These are phyloP conservation scores for Penicillium sp. DNA, from an alignment of 2,329 filamentous ascomycete genomes.

Conservation along the genomic window DNA sequence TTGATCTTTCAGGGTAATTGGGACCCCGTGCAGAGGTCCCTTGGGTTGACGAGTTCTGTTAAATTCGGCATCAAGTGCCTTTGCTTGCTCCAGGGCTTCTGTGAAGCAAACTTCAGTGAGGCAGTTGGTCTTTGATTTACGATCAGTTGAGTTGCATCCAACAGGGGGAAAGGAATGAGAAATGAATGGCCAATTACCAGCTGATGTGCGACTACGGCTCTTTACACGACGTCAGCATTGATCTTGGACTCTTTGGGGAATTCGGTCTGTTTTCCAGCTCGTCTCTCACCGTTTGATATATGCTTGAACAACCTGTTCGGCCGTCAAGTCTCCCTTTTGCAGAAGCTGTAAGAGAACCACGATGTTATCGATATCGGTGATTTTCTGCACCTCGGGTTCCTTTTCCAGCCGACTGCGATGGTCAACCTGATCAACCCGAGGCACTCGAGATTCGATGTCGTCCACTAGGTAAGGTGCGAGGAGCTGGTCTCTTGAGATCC, in stretches of 20 bases:
- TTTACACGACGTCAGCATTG: constrained; percentile 3
- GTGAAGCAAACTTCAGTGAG: constrained; percentile 43
- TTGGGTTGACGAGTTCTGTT: constrained; percentile 44
- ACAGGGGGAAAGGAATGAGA: background rate
- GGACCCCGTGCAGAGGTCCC: constrained; percentile 59
- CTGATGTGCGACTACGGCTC: constrained; percentile 37
- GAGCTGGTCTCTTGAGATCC: constrained; percentile 27
- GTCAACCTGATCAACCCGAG: constrained; percentile 27
- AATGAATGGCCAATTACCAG: constrained; percentile 16
- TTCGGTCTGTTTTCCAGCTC: too few relatives aligned
- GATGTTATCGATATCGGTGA: constrained; percentile 38
- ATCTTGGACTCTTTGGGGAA: too few relatives aligned
- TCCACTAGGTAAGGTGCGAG: constrained; percentile 33
- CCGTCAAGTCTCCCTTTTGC: constrained; percentile 29
- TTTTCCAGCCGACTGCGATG: constrained; percentile 28
- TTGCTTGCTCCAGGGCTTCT: constrained; percentile 38
- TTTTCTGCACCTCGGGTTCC: constrained; percentile 28
- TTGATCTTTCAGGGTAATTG: constrained; percentile 64
- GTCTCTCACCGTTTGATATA: constrained; percentile 40
- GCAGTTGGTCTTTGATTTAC: constrained; percentile 39
- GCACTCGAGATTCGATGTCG: constrained; percentile 30
- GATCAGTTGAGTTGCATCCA: background rate
- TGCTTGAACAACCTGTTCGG: constrained; percentile 32
- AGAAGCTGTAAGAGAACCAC: constrained; percentile 24
- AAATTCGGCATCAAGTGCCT: constrained; percentile 33